phyloP scores from a whole-genome alignment of 2,329 filamentous ascomycete species.

The Ophiostoma angusticollis region DNA sequence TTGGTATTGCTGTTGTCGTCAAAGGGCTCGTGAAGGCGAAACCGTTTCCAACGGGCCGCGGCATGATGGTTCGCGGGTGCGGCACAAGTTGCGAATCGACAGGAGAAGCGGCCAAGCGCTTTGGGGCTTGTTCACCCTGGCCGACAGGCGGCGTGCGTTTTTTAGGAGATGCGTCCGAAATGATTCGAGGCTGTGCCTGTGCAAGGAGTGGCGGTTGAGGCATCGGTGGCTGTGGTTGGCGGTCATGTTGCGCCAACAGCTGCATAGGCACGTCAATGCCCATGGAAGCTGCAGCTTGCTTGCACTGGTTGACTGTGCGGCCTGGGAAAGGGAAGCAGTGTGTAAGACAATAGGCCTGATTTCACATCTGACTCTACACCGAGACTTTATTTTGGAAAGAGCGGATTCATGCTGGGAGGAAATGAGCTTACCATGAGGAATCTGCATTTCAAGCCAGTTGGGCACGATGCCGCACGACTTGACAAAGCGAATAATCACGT shows the following conservation, averaged over 20 bases:
- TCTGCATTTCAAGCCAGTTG: conserved; percentile 24
- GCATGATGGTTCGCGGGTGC: conserved; percentile 18
- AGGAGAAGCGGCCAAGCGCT: conserved; percentile 19
- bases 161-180: no score
- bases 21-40: not conserved
- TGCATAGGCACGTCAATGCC: conserved; percentile 8
- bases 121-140: conserved; percentile 19
- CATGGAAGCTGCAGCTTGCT: conserved; percentile 21
- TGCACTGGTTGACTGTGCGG: conserved; percentile 24
- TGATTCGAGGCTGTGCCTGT: no score
- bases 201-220: not conserved
- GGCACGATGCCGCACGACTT: conserved; percentile 20
- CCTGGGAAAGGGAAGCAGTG: conserved; percentile 17
- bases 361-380: no score
- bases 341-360: conserved; percentile 1
- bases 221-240: conserved; percentile 13
- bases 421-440: conserved; percentile 21
- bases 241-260: conserved; percentile 11
- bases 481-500: conserved; percentile 34
- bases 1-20: not conserved
- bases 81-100: conserved; percentile 9
- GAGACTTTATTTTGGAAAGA: not conserved
- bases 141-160: conserved; percentile 23
- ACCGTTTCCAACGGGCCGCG: conserved; percentile 13
- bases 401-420: not conserved